A percentile compares a stretch with the other conserved stretches of the same genome.
phyloP scores from a whole-genome alignment of 163 green algal species.

The Prototheca stagnorum region DNA sequence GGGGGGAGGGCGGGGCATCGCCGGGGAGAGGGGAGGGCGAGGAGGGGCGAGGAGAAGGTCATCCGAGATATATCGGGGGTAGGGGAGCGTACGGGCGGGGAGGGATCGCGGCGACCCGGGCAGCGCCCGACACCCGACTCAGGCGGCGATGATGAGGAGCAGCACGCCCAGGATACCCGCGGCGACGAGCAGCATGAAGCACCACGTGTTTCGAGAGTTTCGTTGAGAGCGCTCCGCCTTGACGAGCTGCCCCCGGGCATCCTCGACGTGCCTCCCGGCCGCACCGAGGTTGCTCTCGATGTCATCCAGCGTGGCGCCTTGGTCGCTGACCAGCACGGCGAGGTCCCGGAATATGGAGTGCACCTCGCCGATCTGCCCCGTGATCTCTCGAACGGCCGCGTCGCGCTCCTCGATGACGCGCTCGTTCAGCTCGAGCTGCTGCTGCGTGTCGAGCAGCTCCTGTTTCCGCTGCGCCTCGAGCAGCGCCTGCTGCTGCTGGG shows the following conservation, averaged over 20 bases:
- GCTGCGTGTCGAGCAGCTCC: slow-evolving; percentile 36
- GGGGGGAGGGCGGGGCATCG: background rate
- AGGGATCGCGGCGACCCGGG: background rate
- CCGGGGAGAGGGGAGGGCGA: background rate
- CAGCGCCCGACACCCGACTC: slow-evolving; percentile 1
- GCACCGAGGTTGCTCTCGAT: slow-evolving; percentile 63
- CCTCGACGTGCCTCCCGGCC: slow-evolving; percentile 36
- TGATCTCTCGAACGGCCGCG: slow-evolving; percentile 68
- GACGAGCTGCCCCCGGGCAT: slow-evolving; percentile 46
- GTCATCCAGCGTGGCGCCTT: slow-evolving; percentile 61
- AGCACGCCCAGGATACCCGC: slow-evolving; percentile 24
- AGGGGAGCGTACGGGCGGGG: no score
- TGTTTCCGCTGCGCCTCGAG: slow-evolving; percentile 21
- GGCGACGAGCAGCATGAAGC: slow-evolving; percentile 26
- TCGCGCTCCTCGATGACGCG: slow-evolving; percentile 88
- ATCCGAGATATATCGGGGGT: no score
- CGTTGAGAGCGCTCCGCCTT: slow-evolving; percentile 46
- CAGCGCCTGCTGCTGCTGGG: no score
- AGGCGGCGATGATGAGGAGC: slow-evolving; percentile 23
- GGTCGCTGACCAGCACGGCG: slow-evolving; percentile 83
- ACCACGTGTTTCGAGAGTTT: slow-evolving; percentile 38
- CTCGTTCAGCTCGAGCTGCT: slow-evolving; percentile 69
- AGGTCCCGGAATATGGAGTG: slow-evolving; percentile 93
- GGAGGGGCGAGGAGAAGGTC: background rate
- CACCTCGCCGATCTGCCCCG: slow-evolving; percentile 85